Conservation (phyloP, 768 basidiomycete genomes). For the Hydnomerulius pinastri region DNA sequence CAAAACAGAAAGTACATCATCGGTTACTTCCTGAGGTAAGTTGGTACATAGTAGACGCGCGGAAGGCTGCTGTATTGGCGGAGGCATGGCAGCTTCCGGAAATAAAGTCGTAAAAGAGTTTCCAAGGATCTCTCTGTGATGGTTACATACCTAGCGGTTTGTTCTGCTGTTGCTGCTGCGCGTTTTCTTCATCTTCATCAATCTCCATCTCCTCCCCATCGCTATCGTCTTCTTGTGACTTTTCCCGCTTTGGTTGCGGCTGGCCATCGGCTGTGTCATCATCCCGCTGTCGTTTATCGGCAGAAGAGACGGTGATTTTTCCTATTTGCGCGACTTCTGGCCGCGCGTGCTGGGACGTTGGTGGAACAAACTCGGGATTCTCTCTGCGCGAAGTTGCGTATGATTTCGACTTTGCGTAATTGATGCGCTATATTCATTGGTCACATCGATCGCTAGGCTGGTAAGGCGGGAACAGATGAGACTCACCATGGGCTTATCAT, state of each 20-base stretch:
- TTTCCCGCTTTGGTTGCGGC: conserved; percentile 68
- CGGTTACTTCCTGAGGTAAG: conserved; percentile 87
- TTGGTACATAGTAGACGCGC: conserved; percentile 77
- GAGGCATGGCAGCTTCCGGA: conserved; percentile 42
- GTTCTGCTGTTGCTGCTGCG: conserved; percentile 40
- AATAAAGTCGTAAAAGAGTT: conserved; percentile 18
- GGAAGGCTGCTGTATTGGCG: conserved; percentile 54
- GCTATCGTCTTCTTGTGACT: conserved; percentile 57
- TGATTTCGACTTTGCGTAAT: conserved; percentile 88
- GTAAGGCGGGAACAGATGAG: conserved; percentile 5
- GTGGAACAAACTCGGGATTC: conserved; percentile 80
- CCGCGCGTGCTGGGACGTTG: conserved; percentile 63
- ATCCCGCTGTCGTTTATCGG: conserved; percentile 69
- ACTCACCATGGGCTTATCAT: conserved; percentile 88
- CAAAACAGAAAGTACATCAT: conserved; percentile 80
- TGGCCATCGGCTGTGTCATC: conserved; percentile 55
- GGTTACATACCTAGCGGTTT: conserved; percentile 49
- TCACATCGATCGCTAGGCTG: conserved; percentile 9
- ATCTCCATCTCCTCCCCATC: conserved; percentile 95
- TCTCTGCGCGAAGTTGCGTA: conserved; percentile 78
- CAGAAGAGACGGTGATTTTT: conserved; percentile 33
- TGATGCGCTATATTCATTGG: conserved; percentile 67
- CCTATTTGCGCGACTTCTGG: conserved; percentile 44
- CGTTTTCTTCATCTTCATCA: conserved; percentile 79
- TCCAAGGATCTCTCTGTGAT: conserved; percentile 2